Evolutionary conservation across 805 yeast species (phyloP), one percentile per base, ranked within the genome.

Genomic region (Metschnikowia drakensbergensis): DNA sequence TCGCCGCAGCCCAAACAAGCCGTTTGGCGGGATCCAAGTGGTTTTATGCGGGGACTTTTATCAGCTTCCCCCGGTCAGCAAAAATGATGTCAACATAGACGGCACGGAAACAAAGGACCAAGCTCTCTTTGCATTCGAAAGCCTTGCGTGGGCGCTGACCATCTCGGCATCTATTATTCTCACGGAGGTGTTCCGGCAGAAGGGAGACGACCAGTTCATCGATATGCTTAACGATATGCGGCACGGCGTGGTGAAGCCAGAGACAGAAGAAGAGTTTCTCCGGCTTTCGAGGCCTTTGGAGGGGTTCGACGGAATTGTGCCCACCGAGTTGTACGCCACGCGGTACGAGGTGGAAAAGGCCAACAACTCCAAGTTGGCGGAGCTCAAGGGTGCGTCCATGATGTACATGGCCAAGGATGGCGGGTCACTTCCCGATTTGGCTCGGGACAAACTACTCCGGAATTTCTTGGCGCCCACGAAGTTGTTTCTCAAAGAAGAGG

Each of bases 21-120:
- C 97, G 0, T 94, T 94, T 74, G 99, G 99, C 4, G 99, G 99
- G 0, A 84, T 94, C 38, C 99, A 94, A 60, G 57, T 94, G 11
- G 80, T 94, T 9, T 67, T 91, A 32, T 86, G 96, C 3, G 99
- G 99, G n/a, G 99, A 94, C 67, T 91, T 92, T 63, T 91, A 86
- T 66, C 99, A 94, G 68, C 73, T 94, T 38, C 99, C 99, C 1
- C 99, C 99, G 0, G 95, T 94, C 5, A 71, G 76, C 8, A 73
- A 73, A 23, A 29, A 23, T 6, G 54, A 51, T 7, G 23, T 50
- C 6, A 72, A 69, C 37, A 66, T 62, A 22, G 61, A 61, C 13
- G 65, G 65, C 0, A 59, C 60, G 26, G 49, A 49, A 5, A 25
- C 37, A 6, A 47, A 50, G 28, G 51, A 47, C 3, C 60, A 52